A percentile compares a stretch with the other conserved stretches of the same genome.
phyloP scores from a whole-genome alignment of 257 asterid species.

The Solanum rostratum region DNA sequence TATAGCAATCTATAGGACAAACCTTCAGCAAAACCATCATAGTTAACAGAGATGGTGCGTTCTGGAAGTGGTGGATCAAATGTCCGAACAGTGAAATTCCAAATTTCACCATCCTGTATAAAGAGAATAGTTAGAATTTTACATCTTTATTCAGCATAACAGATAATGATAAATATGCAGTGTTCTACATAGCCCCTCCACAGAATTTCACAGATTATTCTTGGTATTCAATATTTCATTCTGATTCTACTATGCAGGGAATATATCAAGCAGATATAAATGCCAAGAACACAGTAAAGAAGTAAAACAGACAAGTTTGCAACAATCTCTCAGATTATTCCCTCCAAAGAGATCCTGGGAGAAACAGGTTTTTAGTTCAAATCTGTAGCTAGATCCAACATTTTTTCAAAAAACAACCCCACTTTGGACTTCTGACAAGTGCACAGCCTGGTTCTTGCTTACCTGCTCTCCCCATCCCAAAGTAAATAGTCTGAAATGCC shows the following conservation, averaged over 20 bases:
- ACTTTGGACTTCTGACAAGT: background rate
- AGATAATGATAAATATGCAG: background rate
- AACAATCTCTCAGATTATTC: background rate
- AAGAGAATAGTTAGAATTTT: slow-evolving; percentile 2
- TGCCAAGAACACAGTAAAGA: background rate
- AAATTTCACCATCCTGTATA: slow-evolving; percentile 87
- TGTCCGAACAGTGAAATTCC: slow-evolving; percentile 95
- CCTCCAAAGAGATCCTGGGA: background rate
- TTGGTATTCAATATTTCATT: background rate
- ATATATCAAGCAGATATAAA: background rate
- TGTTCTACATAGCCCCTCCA: background rate
- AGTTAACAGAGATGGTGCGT: slow-evolving; percentile 69
- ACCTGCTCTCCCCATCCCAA: background rate
- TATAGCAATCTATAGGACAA: background rate
- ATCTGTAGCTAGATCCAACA: background rate
- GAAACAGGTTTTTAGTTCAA: background rate
- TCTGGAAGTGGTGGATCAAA: slow-evolving; percentile 73
- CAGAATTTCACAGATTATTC: background rate
- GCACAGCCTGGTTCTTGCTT: background rate
- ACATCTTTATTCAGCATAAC: background rate
- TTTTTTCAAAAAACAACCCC: background rate
- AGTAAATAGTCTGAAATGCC: background rate
- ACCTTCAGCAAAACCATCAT: slow-evolving; percentile 99
- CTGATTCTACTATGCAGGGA: background rate
- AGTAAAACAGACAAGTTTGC: background rate